Evolutionary conservation across 805 yeast species (phyloP).

Genomic region (Saccharomycopsis javanensis): DNA sequence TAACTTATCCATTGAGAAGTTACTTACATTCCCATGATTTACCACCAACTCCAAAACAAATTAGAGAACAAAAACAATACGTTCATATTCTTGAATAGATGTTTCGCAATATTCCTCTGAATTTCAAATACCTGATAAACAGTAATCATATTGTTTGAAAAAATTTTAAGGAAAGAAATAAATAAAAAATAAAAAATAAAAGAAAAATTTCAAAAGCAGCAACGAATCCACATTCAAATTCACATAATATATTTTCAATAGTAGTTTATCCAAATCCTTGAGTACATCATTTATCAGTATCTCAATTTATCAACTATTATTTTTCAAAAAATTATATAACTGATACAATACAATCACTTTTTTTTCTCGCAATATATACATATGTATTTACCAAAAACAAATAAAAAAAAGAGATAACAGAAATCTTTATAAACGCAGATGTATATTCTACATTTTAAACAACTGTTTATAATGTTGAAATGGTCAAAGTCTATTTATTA

Average conservation of each 20-base stretch:
- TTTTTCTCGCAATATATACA: neutral
- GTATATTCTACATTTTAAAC: neutral
- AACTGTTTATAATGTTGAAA: no score
- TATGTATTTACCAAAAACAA: neutral
- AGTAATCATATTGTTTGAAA: no score
- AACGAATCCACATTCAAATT: neutral
- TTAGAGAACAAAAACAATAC: constrained; percentile 24
- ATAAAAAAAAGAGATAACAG: neutral
- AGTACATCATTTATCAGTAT: neutral
- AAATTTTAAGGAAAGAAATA: no score
- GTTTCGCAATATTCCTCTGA: no score
- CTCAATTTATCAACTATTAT: neutral
- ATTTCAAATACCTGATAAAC: no score
- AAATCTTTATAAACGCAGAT: neutral
- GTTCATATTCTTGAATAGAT: constrained; percentile 17
- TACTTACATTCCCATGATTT: constrained; percentile 31
- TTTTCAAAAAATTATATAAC: neutral
- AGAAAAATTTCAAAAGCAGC: no score
- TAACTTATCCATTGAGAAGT: constrained; percentile 31
- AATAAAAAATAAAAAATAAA: no score
- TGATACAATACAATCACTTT: neutral
- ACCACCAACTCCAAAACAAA: constrained; percentile 32
- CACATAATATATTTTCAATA: neutral
- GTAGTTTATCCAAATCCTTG: neutral
- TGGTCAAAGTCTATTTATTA: neutral